Evolutionary conservation across 225 moss, liverwort and hornwort species (phyloP).

Genomic region (Sphagnum tenellum): DNA sequence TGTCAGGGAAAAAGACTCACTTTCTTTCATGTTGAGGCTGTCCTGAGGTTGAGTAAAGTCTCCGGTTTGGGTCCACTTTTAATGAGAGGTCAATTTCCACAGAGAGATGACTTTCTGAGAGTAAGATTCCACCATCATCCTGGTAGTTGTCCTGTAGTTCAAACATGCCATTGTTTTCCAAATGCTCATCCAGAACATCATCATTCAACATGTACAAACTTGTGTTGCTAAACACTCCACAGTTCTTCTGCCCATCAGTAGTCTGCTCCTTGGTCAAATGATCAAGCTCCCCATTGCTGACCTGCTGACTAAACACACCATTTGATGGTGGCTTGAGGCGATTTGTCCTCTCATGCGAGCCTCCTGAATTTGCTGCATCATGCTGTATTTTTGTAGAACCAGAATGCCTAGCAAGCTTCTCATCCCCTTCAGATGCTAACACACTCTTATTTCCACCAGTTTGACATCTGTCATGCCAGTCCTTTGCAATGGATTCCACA

Average conservation of each 20-base stretch:
- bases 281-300: constrained; percentile 23
- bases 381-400: constrained; percentile 21
- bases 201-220: constrained; percentile 44
- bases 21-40: constrained; percentile 28
- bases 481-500: constrained; percentile 22
- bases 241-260: constrained; percentile 16
- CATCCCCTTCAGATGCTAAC: constrained; percentile 29
- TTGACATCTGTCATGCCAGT: constrained; percentile 22
- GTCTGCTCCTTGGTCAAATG: constrained; percentile 17
- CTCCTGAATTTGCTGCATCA: constrained; percentile 30
- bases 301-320: constrained; percentile 25
- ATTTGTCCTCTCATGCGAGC: constrained; percentile 32
- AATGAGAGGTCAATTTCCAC: constrained; percentile 39
- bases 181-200: constrained; percentile 57
- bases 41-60: constrained; percentile 16
- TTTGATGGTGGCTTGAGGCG: constrained; percentile 21
- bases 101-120: constrained; percentile 51
- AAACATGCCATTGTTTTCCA: constrained; percentile 55
- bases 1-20: constrained; percentile 8
- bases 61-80: constrained; percentile 33
- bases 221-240: constrained; percentile 17
- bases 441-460: constrained; percentile 28
- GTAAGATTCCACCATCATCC: constrained; percentile 53
- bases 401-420: constrained; percentile 26
- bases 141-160: constrained; percentile 40